Conservation (phyloP, 1,284 basidiomycete genomes). For the Wallemia mellicola region DNA sequence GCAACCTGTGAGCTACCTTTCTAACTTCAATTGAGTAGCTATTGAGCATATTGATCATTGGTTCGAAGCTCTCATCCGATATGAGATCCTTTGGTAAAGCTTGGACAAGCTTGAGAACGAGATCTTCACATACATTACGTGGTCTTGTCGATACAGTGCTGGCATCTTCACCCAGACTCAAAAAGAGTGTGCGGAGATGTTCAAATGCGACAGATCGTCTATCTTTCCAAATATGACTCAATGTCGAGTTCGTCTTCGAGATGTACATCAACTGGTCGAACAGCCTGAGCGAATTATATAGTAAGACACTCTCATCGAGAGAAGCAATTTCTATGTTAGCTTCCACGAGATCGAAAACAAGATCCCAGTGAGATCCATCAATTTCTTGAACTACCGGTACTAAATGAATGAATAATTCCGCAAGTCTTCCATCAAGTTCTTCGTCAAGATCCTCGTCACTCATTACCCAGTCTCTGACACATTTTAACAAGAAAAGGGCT, state of each 20-base stretch:
- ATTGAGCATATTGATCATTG: conserved; percentile 40
- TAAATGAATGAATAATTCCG: conserved; percentile 40
- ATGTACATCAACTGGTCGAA: conserved; percentile 41
- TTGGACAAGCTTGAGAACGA: conserved; percentile 34
- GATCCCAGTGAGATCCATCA: conserved; percentile 64
- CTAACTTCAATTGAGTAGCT: conserved; percentile 35
- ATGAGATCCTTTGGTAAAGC: conserved; percentile 33
- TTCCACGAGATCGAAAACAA: conserved; percentile 68
- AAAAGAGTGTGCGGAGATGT: conserved; percentile 28
- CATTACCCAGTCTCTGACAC: conserved; percentile 52
- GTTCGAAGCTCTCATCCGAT: conserved; percentile 30
- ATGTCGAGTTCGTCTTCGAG: conserved; percentile 34
- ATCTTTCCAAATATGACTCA: conserved; percentile 37
- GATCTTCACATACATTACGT: conserved; percentile 31
- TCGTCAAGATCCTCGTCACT: conserved; percentile 43
- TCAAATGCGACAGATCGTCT: conserved; percentile 25
- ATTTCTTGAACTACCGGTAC: conserved; percentile 69
- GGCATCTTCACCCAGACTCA: conserved; percentile 23
- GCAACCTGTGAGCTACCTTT: conserved; percentile 34
- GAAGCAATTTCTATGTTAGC: conserved; percentile 47
- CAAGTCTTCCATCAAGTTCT: conserved; percentile 44
- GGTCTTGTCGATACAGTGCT: conserved; percentile 21
- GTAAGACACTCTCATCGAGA: conserved; percentile 21
- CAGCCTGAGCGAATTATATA: conserved; percentile 38
- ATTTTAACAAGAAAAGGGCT: conserved; percentile 64